These are phyloP conservation scores for Cutaneotrichosporon dermatis DNA, from an alignment of 1,284 basidiomycete species.

Conservation along the genomic window DNA sequence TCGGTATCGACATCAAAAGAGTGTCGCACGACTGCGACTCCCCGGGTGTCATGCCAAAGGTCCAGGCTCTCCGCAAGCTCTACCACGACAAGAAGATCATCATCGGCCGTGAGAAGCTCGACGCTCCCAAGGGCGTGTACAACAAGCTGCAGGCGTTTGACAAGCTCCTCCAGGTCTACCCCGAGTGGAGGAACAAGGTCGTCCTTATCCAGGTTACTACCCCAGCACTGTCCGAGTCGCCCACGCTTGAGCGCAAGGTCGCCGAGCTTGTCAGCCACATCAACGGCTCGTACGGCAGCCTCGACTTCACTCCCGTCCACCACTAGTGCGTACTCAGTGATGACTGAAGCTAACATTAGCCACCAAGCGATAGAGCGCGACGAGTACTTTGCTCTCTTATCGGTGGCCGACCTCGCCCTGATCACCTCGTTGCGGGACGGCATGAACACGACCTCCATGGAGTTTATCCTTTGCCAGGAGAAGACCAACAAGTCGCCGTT, in stretches of 20 bases:
- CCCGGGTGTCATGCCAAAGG: constrained; percentile 81
- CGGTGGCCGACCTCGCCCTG: constrained; percentile 88
- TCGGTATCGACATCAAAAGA: constrained; percentile 92
- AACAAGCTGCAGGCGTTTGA: constrained; percentile 98
- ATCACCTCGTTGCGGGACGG: constrained; percentile 95
- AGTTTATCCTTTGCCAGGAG: constrained; percentile 91
- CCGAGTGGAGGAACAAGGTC: constrained; percentile 88
- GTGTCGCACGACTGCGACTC: constrained; percentile 74
- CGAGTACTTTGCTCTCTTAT: constrained; percentile 96
- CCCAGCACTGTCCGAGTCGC: constrained; percentile 88
- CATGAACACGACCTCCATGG: constrained; percentile 99
- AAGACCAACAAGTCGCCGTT: constrained; percentile 72
- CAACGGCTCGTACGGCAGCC: constrained; percentile 90
- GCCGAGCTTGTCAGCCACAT: constrained; percentile 94
- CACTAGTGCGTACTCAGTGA: constrained; percentile 65
- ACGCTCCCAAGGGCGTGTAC: constrained; percentile 94
- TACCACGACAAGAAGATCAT: constrained; percentile 99
- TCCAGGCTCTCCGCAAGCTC: constrained; percentile 73
- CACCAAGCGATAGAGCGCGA: constrained; percentile 97
- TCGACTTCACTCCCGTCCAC: constrained; percentile 98
- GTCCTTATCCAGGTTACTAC: constrained; percentile 78
- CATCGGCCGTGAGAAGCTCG: constrained; percentile 96
- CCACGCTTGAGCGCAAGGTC: constrained; percentile 88
- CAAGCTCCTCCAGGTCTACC: constrained; percentile 87
- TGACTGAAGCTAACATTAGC: constrained; percentile 50